A percentile compares a stretch with the other conserved stretches of the same genome.
These are phyloP conservation scores for Colletotrichum plurivorum DNA, from an alignment of 2,329 filamentous ascomycete genomes.

Conservation along the genomic window DNA sequence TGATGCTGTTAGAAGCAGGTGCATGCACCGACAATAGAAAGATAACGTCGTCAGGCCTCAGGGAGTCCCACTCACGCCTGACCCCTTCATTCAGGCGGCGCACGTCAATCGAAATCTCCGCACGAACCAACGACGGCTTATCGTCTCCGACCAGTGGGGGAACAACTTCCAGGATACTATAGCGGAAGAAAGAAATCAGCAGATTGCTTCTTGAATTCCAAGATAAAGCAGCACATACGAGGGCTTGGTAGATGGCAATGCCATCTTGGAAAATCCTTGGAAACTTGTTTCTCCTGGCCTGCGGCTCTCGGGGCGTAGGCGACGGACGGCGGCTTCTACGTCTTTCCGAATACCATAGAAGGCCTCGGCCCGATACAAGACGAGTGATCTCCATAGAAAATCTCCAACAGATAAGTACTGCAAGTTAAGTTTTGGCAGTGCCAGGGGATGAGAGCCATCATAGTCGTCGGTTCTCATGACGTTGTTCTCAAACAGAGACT, in stretches of 20 bases:
- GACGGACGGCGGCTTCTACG: conserved; percentile 85
- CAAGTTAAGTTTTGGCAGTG: conserved; percentile 93
- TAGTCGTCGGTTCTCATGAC: conserved; percentile 88
- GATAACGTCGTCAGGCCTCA: conserved; percentile 89
- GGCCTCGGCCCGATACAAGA: conserved; percentile 89
- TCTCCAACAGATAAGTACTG: conserved; percentile 96
- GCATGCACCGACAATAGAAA: conserved; percentile 86
- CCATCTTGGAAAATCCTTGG: conserved; percentile 91
- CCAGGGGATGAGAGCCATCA: conserved; percentile 87
- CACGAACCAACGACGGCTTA: conserved; percentile 86
- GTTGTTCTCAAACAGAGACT: conserved; percentile 82
- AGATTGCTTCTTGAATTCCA: conserved; percentile 1
- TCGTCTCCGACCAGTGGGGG: conserved; percentile 87
- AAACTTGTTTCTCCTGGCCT: conserved; percentile 80
- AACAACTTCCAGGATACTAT: conserved; percentile 83
- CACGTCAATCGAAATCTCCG: conserved; percentile 88
- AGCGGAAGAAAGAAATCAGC: conserved; percentile 37
- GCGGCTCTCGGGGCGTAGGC: conserved; percentile 78
- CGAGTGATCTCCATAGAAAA: conserved; percentile 95
- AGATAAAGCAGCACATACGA: conserved; percentile 58
- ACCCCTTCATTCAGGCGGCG: conserved; percentile 82
- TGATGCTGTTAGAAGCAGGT: conserved; percentile 62
- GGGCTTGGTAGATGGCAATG: conserved; percentile 86
- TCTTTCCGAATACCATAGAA: conserved; percentile 96
- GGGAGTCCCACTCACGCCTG: conserved; percentile 88